These are phyloP conservation scores for Monilinia vaccinii-corymbosi DNA, from an alignment of 2,329 filamentous ascomycete genomes.

Conservation along the genomic window DNA sequence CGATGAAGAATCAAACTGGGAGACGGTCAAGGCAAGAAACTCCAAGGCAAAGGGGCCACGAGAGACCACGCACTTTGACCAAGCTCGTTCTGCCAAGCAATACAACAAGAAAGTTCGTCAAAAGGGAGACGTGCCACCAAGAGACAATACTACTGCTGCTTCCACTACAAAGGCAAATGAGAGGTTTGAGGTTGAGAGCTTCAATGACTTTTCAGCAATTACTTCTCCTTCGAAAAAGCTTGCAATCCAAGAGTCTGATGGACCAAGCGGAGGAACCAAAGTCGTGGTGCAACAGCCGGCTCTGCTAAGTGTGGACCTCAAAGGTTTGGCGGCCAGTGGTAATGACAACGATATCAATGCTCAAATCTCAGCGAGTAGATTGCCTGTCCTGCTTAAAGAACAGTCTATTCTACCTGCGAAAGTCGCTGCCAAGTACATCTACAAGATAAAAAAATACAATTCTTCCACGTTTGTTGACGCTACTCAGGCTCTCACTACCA, in stretches of 20 bases:
- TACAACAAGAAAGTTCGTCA: neutral
- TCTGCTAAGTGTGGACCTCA: neutral
- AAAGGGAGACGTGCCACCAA: neutral
- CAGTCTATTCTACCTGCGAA: neutral
- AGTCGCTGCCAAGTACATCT: neutral
- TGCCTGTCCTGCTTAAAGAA: neutral
- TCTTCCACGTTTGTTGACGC: neutral
- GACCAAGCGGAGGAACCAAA: neutral
- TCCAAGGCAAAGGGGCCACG: neutral
- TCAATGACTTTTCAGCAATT: neutral
- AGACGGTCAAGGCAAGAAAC: neutral
- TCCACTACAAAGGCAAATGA: neutral
- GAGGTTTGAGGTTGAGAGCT: neutral
- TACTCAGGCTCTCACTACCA: neutral
- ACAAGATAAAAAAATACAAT: too few relatives aligned
- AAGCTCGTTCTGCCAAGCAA: neutral
- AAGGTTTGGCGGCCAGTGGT: too few relatives aligned
- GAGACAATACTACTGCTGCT: neutral
- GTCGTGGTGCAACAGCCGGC: neutral
- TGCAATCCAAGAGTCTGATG: too few relatives aligned
- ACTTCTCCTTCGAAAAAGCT: neutral
- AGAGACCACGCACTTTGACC: neutral
- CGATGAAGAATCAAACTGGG: neutral
- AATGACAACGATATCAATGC: too few relatives aligned
- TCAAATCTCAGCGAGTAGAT: neutral